Evolutionary conservation across 139 green algal genomes (phyloP), one percentile per base, ranked within the genome.

Genomic region (Chlamydomonas urium): DNA sequence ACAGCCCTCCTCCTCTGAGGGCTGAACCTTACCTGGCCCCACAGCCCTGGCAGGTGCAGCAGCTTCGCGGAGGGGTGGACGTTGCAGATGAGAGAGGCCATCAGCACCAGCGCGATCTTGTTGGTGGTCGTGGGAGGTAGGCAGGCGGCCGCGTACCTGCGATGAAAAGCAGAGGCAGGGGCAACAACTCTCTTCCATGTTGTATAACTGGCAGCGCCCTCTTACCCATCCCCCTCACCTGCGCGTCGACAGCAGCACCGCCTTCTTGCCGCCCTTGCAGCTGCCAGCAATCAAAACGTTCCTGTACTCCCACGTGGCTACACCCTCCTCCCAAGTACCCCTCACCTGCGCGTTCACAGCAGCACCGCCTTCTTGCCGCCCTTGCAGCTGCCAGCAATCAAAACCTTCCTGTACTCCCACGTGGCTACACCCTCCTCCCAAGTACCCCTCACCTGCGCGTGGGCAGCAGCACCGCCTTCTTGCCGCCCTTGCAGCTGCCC

Each of bases 401-500:
- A n/a, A 53, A 53, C 42, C 42, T 53, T 53, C 42, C 42, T n/a
- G n/a, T n/a, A n/a, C n/a, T n/a, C n/a, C n/a, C n/a, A n/a, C n/a
- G n/a, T n/a, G 19, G 5, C n/a, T 65, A 56, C 59, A 29, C 33
- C 26, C 17, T 47, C 24, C 28, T 67, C n/a, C 36, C 14, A 37
- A 62, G 19, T 66, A 59, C 2, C 34, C 33, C 14, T 23, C 5
- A 65, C 62, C 42, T 31, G 47, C 60, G 35, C 5, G 14, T 67
- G 17, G 42, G 1, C 6, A 0, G 1, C 28, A 93, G 83, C 60
- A 88, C 61, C 0, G 83, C 79, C 1, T 26, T 33, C 78, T 90
- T 92, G 70, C 88, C 88, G 3, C 81, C 88, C 79, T 96, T 96
- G 84, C 78, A 82, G 76, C 74, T 88, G 65, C 77, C 85, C 0